A percentile compares a stretch with the other conserved stretches of the same genome.
Evolutionary conservation across 2,329 filamentous ascomycete species (phyloP).

Genomic region (Juglanconis sp.): DNA sequence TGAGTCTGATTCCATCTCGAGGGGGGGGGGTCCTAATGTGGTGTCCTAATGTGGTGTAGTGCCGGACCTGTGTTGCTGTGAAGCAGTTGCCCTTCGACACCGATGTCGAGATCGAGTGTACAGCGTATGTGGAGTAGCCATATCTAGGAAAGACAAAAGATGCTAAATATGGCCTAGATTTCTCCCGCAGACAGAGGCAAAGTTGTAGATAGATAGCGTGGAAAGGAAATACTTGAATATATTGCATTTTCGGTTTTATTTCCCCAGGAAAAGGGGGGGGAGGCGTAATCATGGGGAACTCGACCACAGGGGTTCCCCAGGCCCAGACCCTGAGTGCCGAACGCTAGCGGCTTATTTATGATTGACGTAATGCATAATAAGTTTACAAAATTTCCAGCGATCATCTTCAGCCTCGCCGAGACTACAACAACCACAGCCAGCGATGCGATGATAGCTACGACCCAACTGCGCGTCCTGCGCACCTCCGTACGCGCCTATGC

Average conservation of each 20-base stretch:
- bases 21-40: neutral
- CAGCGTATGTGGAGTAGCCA: slow-evolving; percentile 38
- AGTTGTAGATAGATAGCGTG: neutral
- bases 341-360: neutral
- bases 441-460: slow-evolving; percentile 22
- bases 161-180: neutral
- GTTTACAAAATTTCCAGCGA: slow-evolving; percentile 4
- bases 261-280: too few relatives aligned
- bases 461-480: slow-evolving; percentile 21
- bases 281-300: too few relatives aligned
- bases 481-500: neutral
- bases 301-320: too few relatives aligned
- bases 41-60: slow-evolving; percentile 24
- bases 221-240: too few relatives aligned
- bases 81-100: slow-evolving; percentile 68
- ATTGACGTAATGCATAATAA: slow-evolving; percentile 17
- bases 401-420: neutral
- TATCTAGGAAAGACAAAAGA: neutral
- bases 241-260: too few relatives aligned
- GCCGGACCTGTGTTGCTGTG: slow-evolving; percentile 68
- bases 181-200: neutral
- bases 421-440: neutral
- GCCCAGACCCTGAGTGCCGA: neutral
- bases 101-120: slow-evolving; percentile 73
- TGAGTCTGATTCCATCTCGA: slow-evolving; percentile 40